Evolutionary conservation across 495 filamentous ascomycete species (phyloP), one percentile per base, ranked within the genome.

Genomic region (Penicillium malachiteum): DNA sequence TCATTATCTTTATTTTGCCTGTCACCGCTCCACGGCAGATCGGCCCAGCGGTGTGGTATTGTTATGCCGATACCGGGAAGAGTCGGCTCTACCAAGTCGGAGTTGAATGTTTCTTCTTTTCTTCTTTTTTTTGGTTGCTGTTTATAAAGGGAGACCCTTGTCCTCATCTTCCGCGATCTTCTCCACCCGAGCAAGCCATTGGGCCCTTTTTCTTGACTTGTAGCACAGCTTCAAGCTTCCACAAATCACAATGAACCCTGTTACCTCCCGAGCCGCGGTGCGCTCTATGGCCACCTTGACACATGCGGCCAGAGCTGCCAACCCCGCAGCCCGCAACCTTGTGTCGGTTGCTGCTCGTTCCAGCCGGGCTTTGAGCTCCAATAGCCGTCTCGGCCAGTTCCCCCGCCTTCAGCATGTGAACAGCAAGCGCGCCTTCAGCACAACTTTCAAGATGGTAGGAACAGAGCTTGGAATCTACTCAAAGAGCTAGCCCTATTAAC

Each of bases 391-490:
- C 41, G 64, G 63, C 47, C 69, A 72, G 26, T 73, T 75, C 58
- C 66, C 73, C 65, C 73, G 71, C 65, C 70, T 78, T 52, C 73
- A 78, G 56, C 69, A 67, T 33, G 46, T 75, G 43, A 69, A 68
- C 66, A 63, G 64, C 53, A 70, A 74, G 69, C 64, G 75, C 65
- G 63, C 71, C 40, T 78, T 78, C 63, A 68, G 66, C 63, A 72
- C 73, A 54, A 75, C 73, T 48, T 55, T 68, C 64, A 76, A 55
- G 62, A 78, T 78, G 75, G 75, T 78, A 69, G 53, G 63, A 40
- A 62, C 44, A 32, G 18, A 32, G 11, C 7, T 44, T 44, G 30
- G 12, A 37, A 39, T n/a, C 12, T 9, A 41, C 9, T 39, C 16
- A 11, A 51, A 12, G 13, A 10, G 10, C 31, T 18, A 18, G 10